Evolutionary conservation across 208 protist genomes (phyloP).

Genomic region (Leptomonas pyrrhocoris): DNA sequence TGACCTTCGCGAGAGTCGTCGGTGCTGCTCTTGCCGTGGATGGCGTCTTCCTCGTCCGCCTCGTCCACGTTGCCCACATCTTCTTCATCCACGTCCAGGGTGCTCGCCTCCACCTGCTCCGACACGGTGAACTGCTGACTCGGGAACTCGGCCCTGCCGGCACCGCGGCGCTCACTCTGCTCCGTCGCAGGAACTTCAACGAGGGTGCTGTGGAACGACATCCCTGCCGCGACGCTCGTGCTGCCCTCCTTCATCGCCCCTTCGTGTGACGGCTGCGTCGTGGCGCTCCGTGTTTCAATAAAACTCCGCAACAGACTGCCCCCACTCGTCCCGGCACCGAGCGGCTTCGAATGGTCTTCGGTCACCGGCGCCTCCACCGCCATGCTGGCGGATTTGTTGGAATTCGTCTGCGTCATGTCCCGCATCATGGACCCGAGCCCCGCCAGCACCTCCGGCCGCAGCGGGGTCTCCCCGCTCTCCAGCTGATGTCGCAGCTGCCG

Average conservation of each 20-base stretch:
- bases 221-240: neutral
- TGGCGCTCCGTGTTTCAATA: neutral
- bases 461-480: constrained; percentile 54
- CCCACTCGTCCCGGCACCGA: constrained; percentile 4
- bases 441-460: constrained; percentile 59
- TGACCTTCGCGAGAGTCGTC: constrained; percentile 40
- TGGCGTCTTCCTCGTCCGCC: constrained; percentile 29
- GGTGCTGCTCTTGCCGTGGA: constrained; percentile 22
- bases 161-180: constrained; percentile 1
- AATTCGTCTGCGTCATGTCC: constrained; percentile 36
- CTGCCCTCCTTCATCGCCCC: constrained; percentile 10
- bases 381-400: constrained; percentile 38
- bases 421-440: constrained; percentile 45
- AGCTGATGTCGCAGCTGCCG: constrained; percentile 59
- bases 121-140: constrained; percentile 4
- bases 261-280: neutral
- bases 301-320: constrained; percentile 22
- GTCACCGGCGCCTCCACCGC: constrained; percentile 41
- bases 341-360: constrained; percentile 27
- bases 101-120: constrained; percentile 10
- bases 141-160: neutral
- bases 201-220: constrained; percentile 29
- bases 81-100: constrained; percentile 20
- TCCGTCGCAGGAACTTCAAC: constrained; percentile 25
- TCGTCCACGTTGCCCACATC: constrained; percentile 24